Conservation (phyloP, 169 alveolate species). For the Theileria orientalis region DNA sequence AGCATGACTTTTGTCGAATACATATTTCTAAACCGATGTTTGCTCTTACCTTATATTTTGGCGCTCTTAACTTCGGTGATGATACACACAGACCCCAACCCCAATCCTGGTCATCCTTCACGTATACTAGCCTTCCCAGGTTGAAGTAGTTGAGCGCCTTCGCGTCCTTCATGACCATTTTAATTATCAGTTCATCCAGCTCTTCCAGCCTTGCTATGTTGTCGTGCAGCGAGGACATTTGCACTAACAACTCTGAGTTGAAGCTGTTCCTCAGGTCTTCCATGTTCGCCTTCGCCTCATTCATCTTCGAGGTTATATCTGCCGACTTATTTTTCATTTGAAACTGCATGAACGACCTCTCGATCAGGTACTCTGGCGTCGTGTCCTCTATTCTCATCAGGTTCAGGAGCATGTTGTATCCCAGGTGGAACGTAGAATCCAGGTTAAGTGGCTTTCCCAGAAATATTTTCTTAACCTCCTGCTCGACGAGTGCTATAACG, state of each 20-base stretch:
- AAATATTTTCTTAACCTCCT: constrained; percentile 89
- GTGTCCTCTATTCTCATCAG: constrained; percentile 94
- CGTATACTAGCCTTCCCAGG: constrained; percentile 54
- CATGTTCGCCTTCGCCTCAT: constrained; percentile 21
- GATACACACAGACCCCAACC: constrained; percentile 63
- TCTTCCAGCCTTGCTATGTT: constrained; percentile 30
- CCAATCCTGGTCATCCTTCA: constrained; percentile 45
- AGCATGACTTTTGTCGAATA: too few relatives aligned
- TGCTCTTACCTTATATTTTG: background rate
- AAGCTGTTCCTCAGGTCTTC: constrained; percentile 59
- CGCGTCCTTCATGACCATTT: constrained; percentile 62
- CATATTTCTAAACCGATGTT: background rate
- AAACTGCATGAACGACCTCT: constrained; percentile 94
- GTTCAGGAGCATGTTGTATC: constrained; percentile 96
- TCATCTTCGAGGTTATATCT: constrained; percentile 13
- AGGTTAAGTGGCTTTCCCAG: constrained; percentile 90
- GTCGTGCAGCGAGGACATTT: constrained; percentile 4
- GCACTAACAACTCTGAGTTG: constrained; percentile 42
- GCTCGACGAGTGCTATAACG: constrained; percentile 86
- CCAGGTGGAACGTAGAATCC: constrained; percentile 91
- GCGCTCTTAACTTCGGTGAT: constrained; percentile 42
- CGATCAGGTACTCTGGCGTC: constrained; percentile 93
- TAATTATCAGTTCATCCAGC: constrained; percentile 67
- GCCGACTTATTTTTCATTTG: constrained; percentile 83
- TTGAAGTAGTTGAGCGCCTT: constrained; percentile 29